Conservation (phyloP, 1,284 basidiomycete species). For the Heliocybe sulcata region DNA sequence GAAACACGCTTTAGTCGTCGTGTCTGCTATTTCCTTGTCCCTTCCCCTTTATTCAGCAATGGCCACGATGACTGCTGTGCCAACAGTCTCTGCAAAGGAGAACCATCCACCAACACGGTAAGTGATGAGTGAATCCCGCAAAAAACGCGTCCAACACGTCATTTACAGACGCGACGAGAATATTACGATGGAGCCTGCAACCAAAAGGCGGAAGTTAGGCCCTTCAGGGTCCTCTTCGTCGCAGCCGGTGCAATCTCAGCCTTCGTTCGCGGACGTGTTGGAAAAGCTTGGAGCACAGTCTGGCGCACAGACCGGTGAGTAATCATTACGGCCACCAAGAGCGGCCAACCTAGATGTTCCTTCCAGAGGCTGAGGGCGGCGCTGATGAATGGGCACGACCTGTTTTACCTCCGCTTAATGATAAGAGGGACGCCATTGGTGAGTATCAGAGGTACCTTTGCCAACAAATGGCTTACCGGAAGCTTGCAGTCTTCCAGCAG, state of each 20-base stretch:
- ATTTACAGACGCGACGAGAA: not conserved
- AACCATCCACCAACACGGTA: not conserved
- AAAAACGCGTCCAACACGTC: not conserved
- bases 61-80: not conserved
- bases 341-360: conserved; percentile 3
- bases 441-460: conserved; percentile 8
- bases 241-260: conserved; percentile 21
- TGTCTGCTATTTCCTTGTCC: not conserved
- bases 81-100: not conserved
- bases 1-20: conserved; percentile 6
- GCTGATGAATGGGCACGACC: conserved; percentile 79
- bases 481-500: conserved; percentile 79
- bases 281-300: conserved; percentile 69
- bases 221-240: conserved; percentile 29
- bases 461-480: not conserved
- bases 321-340: not conserved
- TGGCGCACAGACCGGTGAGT: conserved; percentile 35
- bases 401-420: conserved; percentile 44
- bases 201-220: conserved; percentile 56
- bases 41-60: not conserved
- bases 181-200: conserved; percentile 28
- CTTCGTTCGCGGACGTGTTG: conserved; percentile 74
- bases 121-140: not conserved
- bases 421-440: conserved; percentile 59
- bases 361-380: conserved; percentile 62